Conservation (phyloP, 1,284 basidiomycete genomes). For the Stygiomarasmius scandens region DNA sequence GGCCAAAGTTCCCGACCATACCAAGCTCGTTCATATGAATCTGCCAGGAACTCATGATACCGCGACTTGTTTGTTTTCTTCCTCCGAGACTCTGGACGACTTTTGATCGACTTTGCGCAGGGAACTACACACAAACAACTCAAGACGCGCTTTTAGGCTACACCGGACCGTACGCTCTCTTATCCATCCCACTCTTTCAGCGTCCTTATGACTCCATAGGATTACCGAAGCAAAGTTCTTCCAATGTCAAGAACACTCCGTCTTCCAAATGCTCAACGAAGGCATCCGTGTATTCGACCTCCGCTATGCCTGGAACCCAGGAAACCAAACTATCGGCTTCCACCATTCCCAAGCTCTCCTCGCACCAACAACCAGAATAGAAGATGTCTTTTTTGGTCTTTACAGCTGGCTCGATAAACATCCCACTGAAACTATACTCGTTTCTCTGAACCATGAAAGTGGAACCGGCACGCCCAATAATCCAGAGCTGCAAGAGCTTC, state of each 20-base stretch:
- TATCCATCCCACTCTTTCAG: too few species aligned
- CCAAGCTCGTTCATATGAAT: slow-evolving; percentile 46
- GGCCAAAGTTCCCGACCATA: slow-evolving; percentile 40
- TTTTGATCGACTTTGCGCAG: too few species aligned
- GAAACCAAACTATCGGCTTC: slow-evolving; percentile 48
- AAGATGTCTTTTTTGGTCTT: slow-evolving; percentile 46
- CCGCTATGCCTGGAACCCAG: slow-evolving; percentile 47
- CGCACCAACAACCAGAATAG: slow-evolving; percentile 41
- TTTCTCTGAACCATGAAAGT: slow-evolving; percentile 46
- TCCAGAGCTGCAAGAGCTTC: slow-evolving; percentile 34
- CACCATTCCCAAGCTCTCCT: slow-evolving; percentile 44
- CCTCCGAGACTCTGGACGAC: background rate
- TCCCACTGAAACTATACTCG: slow-evolving; percentile 44
- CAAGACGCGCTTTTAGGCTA: slow-evolving; percentile 42
- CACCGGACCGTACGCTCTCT: slow-evolving; percentile 47
- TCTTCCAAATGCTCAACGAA: slow-evolving; percentile 45
- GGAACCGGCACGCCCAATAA: slow-evolving; percentile 42
- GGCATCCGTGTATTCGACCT: slow-evolving; percentile 50
- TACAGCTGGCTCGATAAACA: slow-evolving; percentile 49
- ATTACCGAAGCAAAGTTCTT: slow-evolving; percentile 38
- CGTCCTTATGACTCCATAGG: slow-evolving; percentile 25
- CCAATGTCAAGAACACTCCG: slow-evolving; percentile 46
- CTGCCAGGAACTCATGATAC: slow-evolving; percentile 50
- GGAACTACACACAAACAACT: slow-evolving; percentile 46
- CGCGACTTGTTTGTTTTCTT: slow-evolving; percentile 38